Conservation (phyloP, 352 stramenopile genomes). For the Globisporangium apiculatum region DNA sequence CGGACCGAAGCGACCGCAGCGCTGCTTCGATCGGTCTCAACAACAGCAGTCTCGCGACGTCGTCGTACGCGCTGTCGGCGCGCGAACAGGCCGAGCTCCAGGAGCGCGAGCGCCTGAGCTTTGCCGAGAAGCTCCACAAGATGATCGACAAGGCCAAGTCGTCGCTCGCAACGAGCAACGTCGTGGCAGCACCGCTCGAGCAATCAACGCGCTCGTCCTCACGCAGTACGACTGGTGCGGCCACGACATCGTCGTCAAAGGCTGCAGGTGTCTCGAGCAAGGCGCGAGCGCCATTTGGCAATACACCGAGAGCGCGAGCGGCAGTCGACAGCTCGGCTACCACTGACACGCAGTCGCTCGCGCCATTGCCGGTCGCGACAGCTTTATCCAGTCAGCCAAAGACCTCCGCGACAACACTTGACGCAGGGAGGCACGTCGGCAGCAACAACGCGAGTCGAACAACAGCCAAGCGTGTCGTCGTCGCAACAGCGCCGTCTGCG, state of each 20-base stretch:
- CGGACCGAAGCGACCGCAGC: background rate
- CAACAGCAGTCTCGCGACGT: background rate
- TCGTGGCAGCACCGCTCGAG: conserved; percentile 2
- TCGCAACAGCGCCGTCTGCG: background rate
- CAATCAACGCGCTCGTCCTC: background rate
- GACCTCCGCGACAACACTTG: too few species aligned
- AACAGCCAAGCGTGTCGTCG: background rate
- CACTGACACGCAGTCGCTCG: too few species aligned
- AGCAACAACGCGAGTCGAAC: background rate
- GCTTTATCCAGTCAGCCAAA: too few species aligned
- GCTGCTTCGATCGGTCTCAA: too few species aligned
- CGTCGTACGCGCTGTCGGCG: conserved; percentile 12
- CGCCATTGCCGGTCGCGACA: too few species aligned
- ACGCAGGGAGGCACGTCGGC: background rate
- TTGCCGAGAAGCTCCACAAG: conserved; percentile 82
- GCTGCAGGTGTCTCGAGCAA: too few species aligned
- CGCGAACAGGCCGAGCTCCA: conserved; percentile 30
- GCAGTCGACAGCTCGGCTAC: too few species aligned
- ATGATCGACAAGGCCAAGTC: conserved; percentile 85
- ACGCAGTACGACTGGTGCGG: too few species aligned
- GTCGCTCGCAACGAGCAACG: conserved; percentile 24
- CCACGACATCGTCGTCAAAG: too few species aligned
- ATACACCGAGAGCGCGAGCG: too few species aligned
- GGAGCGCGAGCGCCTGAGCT: conserved; percentile 62
- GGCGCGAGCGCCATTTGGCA: too few species aligned